These are phyloP conservation scores for Lophiostoma macrostomum DNA, from an alignment of 495 filamentous ascomycete species.

Conservation along the genomic window DNA sequence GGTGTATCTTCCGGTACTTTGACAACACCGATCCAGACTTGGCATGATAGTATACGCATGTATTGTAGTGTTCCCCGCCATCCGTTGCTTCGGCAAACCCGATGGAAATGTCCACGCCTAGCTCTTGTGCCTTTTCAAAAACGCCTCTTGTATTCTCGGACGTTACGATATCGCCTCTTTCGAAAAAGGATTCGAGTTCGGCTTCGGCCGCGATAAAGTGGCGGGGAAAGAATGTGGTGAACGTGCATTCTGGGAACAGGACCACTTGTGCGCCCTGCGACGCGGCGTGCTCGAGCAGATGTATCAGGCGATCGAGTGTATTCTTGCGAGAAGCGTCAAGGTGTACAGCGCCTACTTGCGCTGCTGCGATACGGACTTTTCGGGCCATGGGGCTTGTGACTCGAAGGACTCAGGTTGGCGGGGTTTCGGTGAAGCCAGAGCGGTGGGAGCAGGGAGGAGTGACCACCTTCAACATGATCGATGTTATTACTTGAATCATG, in stretches of 20 bases:
- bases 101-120: conserved; percentile 47
- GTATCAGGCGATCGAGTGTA: conserved; percentile 44
- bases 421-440: no score
- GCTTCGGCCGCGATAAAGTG: conserved; percentile 41
- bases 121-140: conserved; percentile 45
- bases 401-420: no score
- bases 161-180: conserved; percentile 43
- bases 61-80: conserved; percentile 46
- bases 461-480: no score
- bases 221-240: conserved; percentile 53
- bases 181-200: conserved; percentile 46
- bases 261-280: conserved; percentile 43
- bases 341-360: conserved; percentile 22
- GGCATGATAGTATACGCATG: conserved; percentile 48
- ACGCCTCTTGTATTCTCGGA: conserved; percentile 43
- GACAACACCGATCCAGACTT: conserved; percentile 40
- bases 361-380: conserved; percentile 16
- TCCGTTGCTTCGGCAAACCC: conserved; percentile 46
- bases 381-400: no score
- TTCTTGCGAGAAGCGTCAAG: conserved; percentile 30
- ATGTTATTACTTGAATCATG: no score
- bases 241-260: conserved; percentile 49
- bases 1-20: conserved; percentile 52
- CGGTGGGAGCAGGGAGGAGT: no score
- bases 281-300: conserved; percentile 43